These are phyloP conservation scores for Clarkia xantiana DNA, from an alignment of 345 rosid genomes.

Conservation along the genomic window DNA sequence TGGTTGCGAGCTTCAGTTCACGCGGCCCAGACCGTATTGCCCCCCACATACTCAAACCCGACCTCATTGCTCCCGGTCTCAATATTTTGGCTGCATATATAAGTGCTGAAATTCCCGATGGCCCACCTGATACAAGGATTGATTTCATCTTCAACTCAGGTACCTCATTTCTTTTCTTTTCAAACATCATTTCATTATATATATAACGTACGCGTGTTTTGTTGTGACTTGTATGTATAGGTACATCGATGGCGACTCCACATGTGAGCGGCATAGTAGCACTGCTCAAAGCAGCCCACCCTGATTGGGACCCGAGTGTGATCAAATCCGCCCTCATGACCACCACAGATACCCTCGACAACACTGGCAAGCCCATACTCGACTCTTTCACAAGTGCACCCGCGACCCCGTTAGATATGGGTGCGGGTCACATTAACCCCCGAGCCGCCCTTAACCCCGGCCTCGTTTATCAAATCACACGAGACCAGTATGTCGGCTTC, in stretches of 20 bases:
- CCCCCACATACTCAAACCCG: constrained; percentile 39
- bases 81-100: constrained; percentile 33
- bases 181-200: constrained; percentile 26
- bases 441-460: too few species aligned
- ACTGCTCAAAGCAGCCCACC: constrained; percentile 31
- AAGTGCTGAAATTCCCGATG: too few species aligned
- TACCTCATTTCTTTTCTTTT: constrained; percentile 11
- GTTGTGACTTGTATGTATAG: too few species aligned
- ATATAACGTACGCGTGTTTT: too few species aligned
- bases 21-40: constrained; percentile 36
- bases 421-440: constrained; percentile 29
- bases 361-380: constrained; percentile 19
- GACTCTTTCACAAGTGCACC: too few species aligned
- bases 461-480: constrained; percentile 16
- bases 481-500: constrained; percentile 15
- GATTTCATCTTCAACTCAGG: too few species aligned
- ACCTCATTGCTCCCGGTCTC: constrained; percentile 39
- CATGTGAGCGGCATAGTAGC: constrained; percentile 46
- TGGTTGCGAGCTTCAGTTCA: constrained; percentile 25
- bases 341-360: too few species aligned
- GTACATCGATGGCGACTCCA: constrained; percentile 48
- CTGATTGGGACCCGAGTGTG: constrained; percentile 35
- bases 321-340: constrained; percentile 36
- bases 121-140: too few species aligned
- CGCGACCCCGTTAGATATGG: constrained; percentile 30